A percentile compares a stretch with the other conserved stretches of the same genome.
phyloP scores from a whole-genome alignment of 495 filamentous ascomycete genomes.

The Podospora appendiculata region DNA sequence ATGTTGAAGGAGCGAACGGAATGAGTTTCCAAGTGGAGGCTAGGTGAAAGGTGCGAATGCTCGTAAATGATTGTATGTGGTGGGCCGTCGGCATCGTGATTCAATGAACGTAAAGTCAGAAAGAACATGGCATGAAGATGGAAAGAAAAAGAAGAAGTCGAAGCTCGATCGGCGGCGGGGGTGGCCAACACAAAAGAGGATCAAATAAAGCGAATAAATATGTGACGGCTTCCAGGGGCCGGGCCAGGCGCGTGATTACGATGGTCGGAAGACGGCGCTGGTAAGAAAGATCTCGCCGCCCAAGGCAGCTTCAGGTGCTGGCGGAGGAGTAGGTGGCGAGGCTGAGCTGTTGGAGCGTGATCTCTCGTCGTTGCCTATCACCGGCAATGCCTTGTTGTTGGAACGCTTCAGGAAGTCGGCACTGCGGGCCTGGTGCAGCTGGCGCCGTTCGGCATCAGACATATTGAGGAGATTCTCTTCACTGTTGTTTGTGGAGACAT shows the following conservation, averaged over 20 bases:
- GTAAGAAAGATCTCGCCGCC: constrained; percentile 33
- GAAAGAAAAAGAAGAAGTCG: background rate
- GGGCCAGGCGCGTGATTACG: background rate
- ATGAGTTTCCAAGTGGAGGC: background rate
- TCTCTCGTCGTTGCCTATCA: constrained; percentile 15
- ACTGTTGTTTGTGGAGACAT: constrained; percentile 1
- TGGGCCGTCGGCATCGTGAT: constrained; percentile 1
- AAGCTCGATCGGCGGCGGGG: background rate
- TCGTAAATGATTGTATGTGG: background rate
- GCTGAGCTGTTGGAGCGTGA: constrained; percentile 10
- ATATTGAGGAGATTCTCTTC: constrained; percentile 1
- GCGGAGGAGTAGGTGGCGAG: constrained; percentile 9
- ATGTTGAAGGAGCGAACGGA: background rate
- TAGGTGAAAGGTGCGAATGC: background rate
- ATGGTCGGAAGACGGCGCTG: constrained; percentile 33
- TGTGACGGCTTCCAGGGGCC: background rate
- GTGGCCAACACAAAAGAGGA: background rate
- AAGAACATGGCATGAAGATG: constrained; percentile 2
- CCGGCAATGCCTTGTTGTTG: constrained; percentile 9
- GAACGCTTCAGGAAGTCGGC: constrained; percentile 27
- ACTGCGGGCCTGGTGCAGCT: constrained; percentile 31
- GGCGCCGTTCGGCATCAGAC: constrained; percentile 19
- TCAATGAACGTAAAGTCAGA: background rate
- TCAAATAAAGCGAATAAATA: background rate
- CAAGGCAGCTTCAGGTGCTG: constrained; percentile 1